Base-by-base conservation (phyloP, 1,284 basidiomycete genomes). In the Marasmius tenuissimus region DNA sequence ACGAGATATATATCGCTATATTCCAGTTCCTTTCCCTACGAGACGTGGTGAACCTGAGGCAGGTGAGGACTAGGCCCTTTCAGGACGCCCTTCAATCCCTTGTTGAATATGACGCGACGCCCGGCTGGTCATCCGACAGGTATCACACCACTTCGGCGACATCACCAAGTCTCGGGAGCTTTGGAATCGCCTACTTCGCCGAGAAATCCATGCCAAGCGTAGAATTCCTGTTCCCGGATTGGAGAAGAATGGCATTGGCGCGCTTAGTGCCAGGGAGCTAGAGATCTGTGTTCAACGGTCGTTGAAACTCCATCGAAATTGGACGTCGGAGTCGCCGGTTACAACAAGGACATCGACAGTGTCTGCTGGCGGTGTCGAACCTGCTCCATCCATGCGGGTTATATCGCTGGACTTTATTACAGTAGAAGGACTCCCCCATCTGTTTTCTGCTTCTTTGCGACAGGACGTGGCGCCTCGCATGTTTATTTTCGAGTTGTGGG, bases 401-500 rank as follows among this genome's bases (percentile, higher is more conserved):
- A 70, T 82, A 7, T 75, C 76, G n/a, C 69, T 86, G 18, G 72
- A 79, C 48, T 83, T 86, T 65, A 61, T 87, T 0, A 79, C 80
- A 1, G 74, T 72, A 0, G 65, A 72, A 38, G 72, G 69, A 0
- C 71, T 71, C 20, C 72, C 76, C 6, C 82, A 77, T 71, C 68
- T 88, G 1, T 65, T 88, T 33, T 81, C 81, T 0, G 69, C 85
- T 33, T 72, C 70, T 18, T 70, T 71, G 69, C 70, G 65, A 18
- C 67, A 55, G n/a, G 61, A 39, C 7, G 42, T 57, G 10, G 66
- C 62, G 9, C 66, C 68, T 14, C 61, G 65, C 37, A 53, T 66
- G n/a, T 81, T 77, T 47, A 71, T 69, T 9, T 59, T 87, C 39
- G 80, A 83, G 56, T 85, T 84, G 60, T 88, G 86, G 86, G 83